Evolutionary conservation across 1,139 yeast genomes (phyloP).

Genomic region (Hansenula sp.): DNA sequence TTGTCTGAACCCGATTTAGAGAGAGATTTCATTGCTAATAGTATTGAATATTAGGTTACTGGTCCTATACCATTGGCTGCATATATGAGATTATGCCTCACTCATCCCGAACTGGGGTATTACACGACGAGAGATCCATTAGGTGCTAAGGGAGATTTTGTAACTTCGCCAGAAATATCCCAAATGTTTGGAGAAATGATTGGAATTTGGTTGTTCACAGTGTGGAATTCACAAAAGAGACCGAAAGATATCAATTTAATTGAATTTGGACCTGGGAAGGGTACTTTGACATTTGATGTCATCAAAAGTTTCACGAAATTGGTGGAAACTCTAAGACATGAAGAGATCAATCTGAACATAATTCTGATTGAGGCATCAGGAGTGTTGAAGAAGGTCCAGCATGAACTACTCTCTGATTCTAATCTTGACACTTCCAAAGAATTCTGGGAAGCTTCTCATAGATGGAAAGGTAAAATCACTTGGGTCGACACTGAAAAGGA

Average conservation of each 20-base stretch:
- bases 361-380: constrained; percentile 72
- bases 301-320: constrained; percentile 45
- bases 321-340: constrained; percentile 17
- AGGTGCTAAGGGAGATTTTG: constrained; percentile 68
- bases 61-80: constrained; percentile 77
- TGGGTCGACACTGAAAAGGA: constrained; percentile 77
- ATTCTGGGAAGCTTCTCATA: constrained; percentile 27
- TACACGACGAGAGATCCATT: constrained; percentile 77
- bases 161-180: constrained; percentile 84
- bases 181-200: constrained; percentile 86
- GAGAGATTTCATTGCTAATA: no score
- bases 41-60: constrained; percentile 6
- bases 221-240: constrained; percentile 56
- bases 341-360: constrained; percentile 33
- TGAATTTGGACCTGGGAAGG: constrained; percentile 89
- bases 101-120: constrained; percentile 77
- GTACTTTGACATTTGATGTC: constrained; percentile 71
- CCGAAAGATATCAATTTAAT: constrained; percentile 53
- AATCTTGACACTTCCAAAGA: constrained; percentile 14
- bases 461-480: constrained; percentile 50
- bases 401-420: constrained; percentile 42
- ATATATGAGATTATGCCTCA: constrained; percentile 78
- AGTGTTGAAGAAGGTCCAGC: constrained; percentile 57
- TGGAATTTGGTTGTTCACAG: constrained; percentile 66
- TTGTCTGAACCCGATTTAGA: no score